phyloP scores from a whole-genome alignment of 352 stramenopile genomes.

The Phytophthora constricta region DNA sequence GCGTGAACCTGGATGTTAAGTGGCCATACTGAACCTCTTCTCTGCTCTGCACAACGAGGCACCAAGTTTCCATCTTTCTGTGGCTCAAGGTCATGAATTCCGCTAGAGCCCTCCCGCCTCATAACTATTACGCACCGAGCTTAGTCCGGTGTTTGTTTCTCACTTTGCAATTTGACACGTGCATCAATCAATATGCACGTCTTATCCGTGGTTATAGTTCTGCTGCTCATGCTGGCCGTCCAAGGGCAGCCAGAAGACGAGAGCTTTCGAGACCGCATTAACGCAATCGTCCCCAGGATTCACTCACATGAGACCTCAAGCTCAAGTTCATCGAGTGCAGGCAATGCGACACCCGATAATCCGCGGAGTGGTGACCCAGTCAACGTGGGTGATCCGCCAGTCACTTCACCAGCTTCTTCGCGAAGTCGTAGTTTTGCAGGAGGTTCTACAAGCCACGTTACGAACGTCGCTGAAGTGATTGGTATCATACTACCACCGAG shows the following conservation, averaged over 20 bases:
- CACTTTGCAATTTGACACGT: slow-evolving; percentile 21
- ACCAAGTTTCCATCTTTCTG: slow-evolving; percentile 23
- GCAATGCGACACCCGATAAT: slow-evolving; percentile 2
- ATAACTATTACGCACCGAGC: background rate
- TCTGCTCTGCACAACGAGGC: slow-evolving; percentile 2
- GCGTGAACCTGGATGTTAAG: slow-evolving; percentile 16
- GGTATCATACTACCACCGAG: background rate
- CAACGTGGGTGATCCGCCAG: slow-evolving; percentile 8
- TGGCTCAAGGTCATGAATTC: slow-evolving; percentile 7
- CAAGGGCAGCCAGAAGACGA: slow-evolving; percentile 7
- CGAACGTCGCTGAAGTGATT: background rate
- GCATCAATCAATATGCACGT: slow-evolving; percentile 21
- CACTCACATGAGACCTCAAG: slow-evolving; percentile 5
- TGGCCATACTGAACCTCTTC: slow-evolving; percentile 22
- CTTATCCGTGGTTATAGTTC: slow-evolving; percentile 4
- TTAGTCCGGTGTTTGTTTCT: slow-evolving; percentile 21
- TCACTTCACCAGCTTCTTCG: background rate
- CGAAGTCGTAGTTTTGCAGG: background rate
- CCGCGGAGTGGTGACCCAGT: background rate
- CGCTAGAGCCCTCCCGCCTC: slow-evolving; percentile 1
- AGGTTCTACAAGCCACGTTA: slow-evolving; percentile 10
- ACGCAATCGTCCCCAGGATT: background rate
- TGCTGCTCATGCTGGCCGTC: slow-evolving; percentile 12
- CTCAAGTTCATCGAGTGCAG: slow-evolving; percentile 2
- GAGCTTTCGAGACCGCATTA: background rate